Conservation (phyloP, 306 rosid species). For the Trifolium dubium region DNA sequence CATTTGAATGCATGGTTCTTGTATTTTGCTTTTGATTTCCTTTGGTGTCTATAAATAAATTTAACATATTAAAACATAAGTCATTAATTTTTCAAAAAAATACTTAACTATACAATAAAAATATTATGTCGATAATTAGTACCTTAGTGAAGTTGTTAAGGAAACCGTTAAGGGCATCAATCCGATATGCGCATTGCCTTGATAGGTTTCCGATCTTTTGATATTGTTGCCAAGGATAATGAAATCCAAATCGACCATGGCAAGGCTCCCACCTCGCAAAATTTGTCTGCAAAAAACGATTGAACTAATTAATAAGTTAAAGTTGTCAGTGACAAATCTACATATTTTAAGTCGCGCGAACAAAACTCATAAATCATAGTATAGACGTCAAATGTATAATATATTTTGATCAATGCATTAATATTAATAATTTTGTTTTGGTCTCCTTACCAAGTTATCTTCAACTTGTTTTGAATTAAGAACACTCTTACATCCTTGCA, state of each 20-base stretch:
- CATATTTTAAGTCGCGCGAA: background rate
- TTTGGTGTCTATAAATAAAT: constrained; percentile 29
- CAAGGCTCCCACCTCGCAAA: constrained; percentile 67
- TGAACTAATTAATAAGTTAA: background rate
- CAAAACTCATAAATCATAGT: background rate
- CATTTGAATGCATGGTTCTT: constrained; percentile 50
- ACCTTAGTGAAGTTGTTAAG: constrained; percentile 41
- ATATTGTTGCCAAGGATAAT: constrained; percentile 66
- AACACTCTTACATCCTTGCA: constrained; percentile 53
- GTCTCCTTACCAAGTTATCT: constrained; percentile 49
- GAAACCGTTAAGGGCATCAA: constrained; percentile 55
- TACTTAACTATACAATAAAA: background rate
- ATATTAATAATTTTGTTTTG: background rate
- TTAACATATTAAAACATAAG: background rate
- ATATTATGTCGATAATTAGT: background rate
- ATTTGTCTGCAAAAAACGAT: constrained; percentile 44
- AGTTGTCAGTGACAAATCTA: background rate
- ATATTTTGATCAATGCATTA: too few relatives aligned
- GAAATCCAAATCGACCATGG: constrained; percentile 53
- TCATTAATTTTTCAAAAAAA: background rate
- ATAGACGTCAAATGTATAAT: background rate
- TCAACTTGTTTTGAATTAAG: constrained; percentile 56
- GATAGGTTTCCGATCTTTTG: constrained; percentile 53
- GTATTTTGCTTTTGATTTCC: constrained; percentile 42
- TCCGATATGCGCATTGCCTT: constrained; percentile 55